A percentile compares a stretch with the other conserved stretches of the same genome.
Evolutionary conservation across 768 basidiomycete genomes (phyloP).

Genomic region (Pleurotus platypus): DNA sequence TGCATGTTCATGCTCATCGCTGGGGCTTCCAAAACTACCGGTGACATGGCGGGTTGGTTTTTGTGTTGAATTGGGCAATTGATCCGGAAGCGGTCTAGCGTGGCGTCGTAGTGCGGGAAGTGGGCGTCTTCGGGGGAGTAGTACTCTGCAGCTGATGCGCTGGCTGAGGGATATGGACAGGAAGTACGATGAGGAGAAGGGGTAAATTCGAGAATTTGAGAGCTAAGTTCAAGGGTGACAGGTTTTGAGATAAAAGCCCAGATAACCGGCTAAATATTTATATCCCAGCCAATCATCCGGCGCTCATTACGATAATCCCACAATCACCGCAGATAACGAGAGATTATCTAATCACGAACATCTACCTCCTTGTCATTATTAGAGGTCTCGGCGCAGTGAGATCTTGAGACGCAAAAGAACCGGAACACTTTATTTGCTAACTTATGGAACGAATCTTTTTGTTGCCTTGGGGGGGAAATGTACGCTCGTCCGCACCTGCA

Average conservation of each 20-base stretch:
- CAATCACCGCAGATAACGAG: slow-evolving; percentile 12
- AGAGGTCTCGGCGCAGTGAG: too few relatives aligned
- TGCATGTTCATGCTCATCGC: slow-evolving; percentile 48
- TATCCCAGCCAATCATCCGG: slow-evolving; percentile 29
- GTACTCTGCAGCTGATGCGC: too few relatives aligned
- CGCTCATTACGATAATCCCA: slow-evolving; percentile 19
- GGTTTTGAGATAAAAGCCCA: slow-evolving; percentile 3
- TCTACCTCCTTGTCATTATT: too few relatives aligned
- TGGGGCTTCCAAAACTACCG: slow-evolving; percentile 55
- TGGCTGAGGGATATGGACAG: not conserved
- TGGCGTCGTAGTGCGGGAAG: too few relatives aligned
- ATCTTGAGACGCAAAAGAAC: too few relatives aligned
- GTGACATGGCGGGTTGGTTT: slow-evolving; percentile 36
- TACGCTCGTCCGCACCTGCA: not conserved
- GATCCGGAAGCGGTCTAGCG: not conserved
- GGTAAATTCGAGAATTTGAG: not conserved
- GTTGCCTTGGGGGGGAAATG: too few relatives aligned
- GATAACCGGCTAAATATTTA: slow-evolving; percentile 10
- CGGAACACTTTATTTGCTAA: too few relatives aligned
- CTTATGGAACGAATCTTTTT: too few relatives aligned
- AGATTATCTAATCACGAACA: not conserved
- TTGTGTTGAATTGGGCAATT: not conserved
- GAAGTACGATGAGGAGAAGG: not conserved
- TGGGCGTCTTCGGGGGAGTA: too few relatives aligned
- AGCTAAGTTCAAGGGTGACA: not conserved